These are phyloP conservation scores for Exophiala spinifera DNA, from an alignment of 2,329 filamentous ascomycete species.

Conservation along the genomic window DNA sequence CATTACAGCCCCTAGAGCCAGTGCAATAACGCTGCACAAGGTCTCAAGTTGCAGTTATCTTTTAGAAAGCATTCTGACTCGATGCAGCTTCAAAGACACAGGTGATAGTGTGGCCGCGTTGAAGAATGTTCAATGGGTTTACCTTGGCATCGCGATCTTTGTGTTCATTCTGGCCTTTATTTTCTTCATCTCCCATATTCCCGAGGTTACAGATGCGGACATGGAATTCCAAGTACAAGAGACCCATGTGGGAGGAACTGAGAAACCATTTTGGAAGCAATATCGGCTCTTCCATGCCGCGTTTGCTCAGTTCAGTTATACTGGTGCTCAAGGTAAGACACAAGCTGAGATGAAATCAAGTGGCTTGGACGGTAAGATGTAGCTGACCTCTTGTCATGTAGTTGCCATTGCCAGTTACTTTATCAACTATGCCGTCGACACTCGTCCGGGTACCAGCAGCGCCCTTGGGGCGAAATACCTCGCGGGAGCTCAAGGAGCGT, in stretches of 20 bases:
- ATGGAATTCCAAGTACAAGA: constrained; percentile 62
- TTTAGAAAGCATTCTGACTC: constrained; percentile 36
- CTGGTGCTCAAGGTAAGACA: constrained; percentile 59
- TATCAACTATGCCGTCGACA: constrained; percentile 68
- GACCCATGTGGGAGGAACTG: constrained; percentile 53
- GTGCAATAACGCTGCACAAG: background rate
- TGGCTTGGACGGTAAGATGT: too few relatives aligned
- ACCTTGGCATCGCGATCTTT: constrained; percentile 71
- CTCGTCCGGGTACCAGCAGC: constrained; percentile 52
- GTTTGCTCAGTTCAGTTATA: constrained; percentile 75
- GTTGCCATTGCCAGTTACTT: constrained; percentile 58
- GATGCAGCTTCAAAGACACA: constrained; percentile 65
- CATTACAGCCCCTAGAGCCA: background rate
- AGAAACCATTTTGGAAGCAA: constrained; percentile 65
- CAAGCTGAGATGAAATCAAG: background rate
- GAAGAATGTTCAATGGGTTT: constrained; percentile 71
- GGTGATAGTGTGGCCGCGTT: constrained; percentile 57
- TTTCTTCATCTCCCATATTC: constrained; percentile 65
- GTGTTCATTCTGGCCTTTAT: constrained; percentile 63
- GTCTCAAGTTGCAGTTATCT: too few relatives aligned
- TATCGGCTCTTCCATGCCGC: constrained; percentile 73
- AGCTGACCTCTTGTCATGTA: constrained; percentile 21
- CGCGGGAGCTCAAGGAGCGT: constrained; percentile 70
- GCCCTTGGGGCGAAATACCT: constrained; percentile 64
- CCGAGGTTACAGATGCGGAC: constrained; percentile 69